phyloP scores from a whole-genome alignment of 2,329 filamentous ascomycete species.

The Pseudogymnoascus sp. region DNA sequence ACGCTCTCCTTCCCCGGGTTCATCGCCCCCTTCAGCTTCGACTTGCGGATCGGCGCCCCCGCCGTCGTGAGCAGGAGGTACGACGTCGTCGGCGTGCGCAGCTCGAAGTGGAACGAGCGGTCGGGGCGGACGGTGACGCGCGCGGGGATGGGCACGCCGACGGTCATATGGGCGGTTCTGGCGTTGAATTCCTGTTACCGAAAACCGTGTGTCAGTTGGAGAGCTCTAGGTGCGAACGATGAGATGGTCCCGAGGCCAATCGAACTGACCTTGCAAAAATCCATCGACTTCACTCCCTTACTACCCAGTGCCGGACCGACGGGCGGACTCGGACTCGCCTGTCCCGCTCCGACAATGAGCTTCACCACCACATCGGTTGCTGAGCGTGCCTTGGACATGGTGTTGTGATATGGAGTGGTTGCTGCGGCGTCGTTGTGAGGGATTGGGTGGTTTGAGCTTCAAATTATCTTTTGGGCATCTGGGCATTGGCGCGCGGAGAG shows the following conservation, averaged over 20 bases:
- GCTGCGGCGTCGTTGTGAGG: not conserved
- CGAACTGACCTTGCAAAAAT: slow-evolving; percentile 83
- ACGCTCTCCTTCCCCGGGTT: slow-evolving; percentile 68
- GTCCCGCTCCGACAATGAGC: slow-evolving; percentile 91
- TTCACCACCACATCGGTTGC: slow-evolving; percentile 72
- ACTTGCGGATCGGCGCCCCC: slow-evolving; percentile 60
- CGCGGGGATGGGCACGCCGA: slow-evolving; percentile 81
- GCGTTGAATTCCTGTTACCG: slow-evolving; percentile 83
- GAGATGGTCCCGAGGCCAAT: not conserved
- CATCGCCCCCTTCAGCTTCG: slow-evolving; percentile 69
- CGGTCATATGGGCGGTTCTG: slow-evolving; percentile 71
- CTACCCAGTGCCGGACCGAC: slow-evolving; percentile 93
- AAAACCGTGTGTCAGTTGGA: slow-evolving; percentile 1
- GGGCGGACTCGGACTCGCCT: slow-evolving; percentile 88
- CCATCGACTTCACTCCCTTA: slow-evolving; percentile 98
- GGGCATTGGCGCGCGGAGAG: not conserved
- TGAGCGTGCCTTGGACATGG: slow-evolving; percentile 28
- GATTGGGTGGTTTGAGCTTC: not conserved
- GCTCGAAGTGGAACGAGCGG: slow-evolving; percentile 84
- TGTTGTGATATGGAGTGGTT: not conserved
- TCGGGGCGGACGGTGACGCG: slow-evolving; percentile 89
- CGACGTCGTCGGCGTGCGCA: slow-evolving; percentile 90
- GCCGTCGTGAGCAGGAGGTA: slow-evolving; percentile 81
- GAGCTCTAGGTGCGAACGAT: slow-evolving; percentile 1
- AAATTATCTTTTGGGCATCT: not conserved